These are phyloP conservation scores for Chrysochromulina tobinii DNA, from an alignment of 78 protist genomes.

Conservation along the genomic window DNA sequence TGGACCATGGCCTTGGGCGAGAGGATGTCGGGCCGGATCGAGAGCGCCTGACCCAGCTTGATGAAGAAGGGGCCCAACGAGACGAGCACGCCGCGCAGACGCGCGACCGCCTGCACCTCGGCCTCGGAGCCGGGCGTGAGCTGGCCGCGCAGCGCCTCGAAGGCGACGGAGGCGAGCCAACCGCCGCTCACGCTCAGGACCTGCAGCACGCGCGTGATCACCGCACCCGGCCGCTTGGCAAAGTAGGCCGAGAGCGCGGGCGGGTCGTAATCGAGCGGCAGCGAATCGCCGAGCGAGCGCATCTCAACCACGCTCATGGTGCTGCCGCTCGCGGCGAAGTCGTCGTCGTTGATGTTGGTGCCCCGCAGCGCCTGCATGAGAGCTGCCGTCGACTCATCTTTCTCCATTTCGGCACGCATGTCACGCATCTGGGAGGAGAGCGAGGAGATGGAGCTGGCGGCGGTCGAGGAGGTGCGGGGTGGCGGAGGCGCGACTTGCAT, in stretches of 20 bases:
- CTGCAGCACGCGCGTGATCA: background rate
- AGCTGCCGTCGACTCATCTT: background rate
- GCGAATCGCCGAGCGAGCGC: background rate
- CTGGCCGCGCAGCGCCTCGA: background rate
- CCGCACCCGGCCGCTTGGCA: background rate
- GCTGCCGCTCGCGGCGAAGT: background rate
- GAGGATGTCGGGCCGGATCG: constrained; percentile 33
- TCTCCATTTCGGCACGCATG: background rate
- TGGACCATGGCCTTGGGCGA: constrained; percentile 19
- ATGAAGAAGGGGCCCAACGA: constrained; percentile 49
- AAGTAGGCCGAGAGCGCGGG: background rate
- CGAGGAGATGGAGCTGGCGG: background rate
- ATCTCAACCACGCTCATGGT: background rate
- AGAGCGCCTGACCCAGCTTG: constrained; percentile 40
- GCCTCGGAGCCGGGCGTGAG: background rate
- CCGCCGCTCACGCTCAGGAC: background rate
- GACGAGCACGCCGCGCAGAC: background rate
- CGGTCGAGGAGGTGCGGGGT: too few species aligned
- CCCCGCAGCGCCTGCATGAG: constrained; percentile 11
- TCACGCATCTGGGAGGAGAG: background rate
- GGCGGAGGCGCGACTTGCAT: too few species aligned
- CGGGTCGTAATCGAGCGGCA: constrained; percentile 16
- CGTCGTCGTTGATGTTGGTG: background rate
- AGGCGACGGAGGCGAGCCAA: too few species aligned
- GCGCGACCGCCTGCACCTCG: background rate